phyloP scores from a whole-genome alignment of 2,329 filamentous ascomycete species.

The Pyricularia grisea region DNA sequence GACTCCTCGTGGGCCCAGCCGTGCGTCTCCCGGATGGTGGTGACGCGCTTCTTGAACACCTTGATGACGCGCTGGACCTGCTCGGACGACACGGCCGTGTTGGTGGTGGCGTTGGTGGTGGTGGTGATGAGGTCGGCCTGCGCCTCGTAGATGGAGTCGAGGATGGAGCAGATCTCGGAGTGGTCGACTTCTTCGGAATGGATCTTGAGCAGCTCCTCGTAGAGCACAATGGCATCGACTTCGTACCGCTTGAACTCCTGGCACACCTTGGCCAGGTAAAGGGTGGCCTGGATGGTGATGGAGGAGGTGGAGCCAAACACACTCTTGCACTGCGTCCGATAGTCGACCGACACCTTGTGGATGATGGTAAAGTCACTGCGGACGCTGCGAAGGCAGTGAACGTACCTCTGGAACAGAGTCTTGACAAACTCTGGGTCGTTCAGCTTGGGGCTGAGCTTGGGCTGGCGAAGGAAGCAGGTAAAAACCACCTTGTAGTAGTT shows the following conservation, averaged over 20 bases:
- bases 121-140: background rate
- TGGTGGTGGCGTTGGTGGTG: background rate
- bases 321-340: background rate
- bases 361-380: background rate
- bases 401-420: background rate
- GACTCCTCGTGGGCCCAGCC: constrained; percentile 1
- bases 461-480: background rate
- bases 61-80: background rate
- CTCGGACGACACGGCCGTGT: background rate
- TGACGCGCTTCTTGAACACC: background rate
- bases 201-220: background rate
- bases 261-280: background rate
- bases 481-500: background rate
- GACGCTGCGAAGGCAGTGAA: background rate
- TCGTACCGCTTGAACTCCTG: background rate
- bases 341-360: background rate
- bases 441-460: background rate
- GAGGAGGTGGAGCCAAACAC: background rate
- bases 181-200: background rate
- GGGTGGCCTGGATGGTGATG: background rate
- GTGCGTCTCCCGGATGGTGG: background rate
- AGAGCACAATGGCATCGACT: background rate
- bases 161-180: background rate
- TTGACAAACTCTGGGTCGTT: background rate
- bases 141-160: background rate